Evolutionary conservation across 2,329 filamentous ascomycete species (phyloP), one percentile per base, ranked within the genome.

Genomic region (Cordyceps militaris): DNA sequence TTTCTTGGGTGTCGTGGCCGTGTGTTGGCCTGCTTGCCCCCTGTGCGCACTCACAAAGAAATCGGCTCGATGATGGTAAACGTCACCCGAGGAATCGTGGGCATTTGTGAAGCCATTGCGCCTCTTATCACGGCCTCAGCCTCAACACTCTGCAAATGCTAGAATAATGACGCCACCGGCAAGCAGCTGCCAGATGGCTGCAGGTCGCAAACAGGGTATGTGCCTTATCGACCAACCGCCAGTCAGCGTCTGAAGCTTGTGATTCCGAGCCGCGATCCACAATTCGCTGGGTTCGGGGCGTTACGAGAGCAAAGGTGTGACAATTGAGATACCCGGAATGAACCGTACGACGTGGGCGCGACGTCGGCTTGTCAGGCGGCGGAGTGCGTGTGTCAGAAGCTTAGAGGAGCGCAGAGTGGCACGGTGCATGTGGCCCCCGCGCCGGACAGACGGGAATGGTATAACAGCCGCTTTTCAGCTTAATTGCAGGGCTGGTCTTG

Each of bases 21-120:
- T 11, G 6, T 48, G 28, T 47, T 30, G 42, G 48, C 60, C 40
- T 59, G 19, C n/a, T 28, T 19, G 30, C 34, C 48, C 36, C 40
- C 59, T 24, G 62, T 62, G 53, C 21, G 52, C 26, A 44, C 79
- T 72, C 77, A 87, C 84, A 88, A 76, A 21, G 84, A 85, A 59
- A 88, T 74, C 32, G 87, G 87, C 70, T 90, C 87, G 43, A 88
- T 67, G 56, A 88, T 69, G 30, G 84, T 87, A 63, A 90, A 88
- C 50, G 88, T 74, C 49, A 87, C 68, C 60, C 84, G 78, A 13
- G 87, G 87, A 65, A 88, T 76, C 3, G 76, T 66, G 2, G 87
- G 86, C 23, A 90, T 76, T 61, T 81, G 78, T 28, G 84, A 78
- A 11, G 83, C 75, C 84, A 87, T 87, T 49, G 47, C 63, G 60